Percentiles rank a stretch among this genome's conserved stretches.
Evolutionary conservation across 306 rosid genomes (phyloP).

Genomic region (Citrullus colocynthis): DNA sequence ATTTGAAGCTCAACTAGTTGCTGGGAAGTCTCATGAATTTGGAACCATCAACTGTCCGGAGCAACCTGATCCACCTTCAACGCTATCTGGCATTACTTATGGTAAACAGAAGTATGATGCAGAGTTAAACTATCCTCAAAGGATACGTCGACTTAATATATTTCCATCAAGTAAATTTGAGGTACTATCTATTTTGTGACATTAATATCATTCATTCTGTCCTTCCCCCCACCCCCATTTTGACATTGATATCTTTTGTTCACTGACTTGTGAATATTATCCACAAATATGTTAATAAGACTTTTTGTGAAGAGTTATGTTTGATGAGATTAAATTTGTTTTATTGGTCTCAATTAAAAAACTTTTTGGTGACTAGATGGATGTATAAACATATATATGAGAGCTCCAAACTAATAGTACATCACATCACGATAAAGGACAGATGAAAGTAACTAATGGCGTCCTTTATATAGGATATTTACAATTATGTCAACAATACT

Average conservation of each 20-base stretch:
- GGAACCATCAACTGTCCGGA: slow-evolving; percentile 66
- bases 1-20: slow-evolving; percentile 93
- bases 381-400: background rate
- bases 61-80: slow-evolving; percentile 45
- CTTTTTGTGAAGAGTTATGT: background rate
- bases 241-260: background rate
- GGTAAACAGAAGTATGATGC: slow-evolving; percentile 93
- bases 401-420: background rate
- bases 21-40: slow-evolving; percentile 80
- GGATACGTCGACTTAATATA: slow-evolving; percentile 74
- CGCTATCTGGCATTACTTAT: slow-evolving; percentile 33
- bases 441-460: background rate
- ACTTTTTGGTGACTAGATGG: background rate
- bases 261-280: background rate
- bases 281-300: background rate
- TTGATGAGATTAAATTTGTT: background rate
- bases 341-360: background rate
- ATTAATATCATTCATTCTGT: background rate
- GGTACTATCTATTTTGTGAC: slow-evolving; percentile 32
- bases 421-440: background rate
- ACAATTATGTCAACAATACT: background rate
- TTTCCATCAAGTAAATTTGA: slow-evolving; percentile 74
- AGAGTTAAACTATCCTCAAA: slow-evolving; percentile 73
- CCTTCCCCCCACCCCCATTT: too few relatives aligned
- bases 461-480: background rate